phyloP scores from a whole-genome alignment of 2,329 filamentous ascomycete genomes.

The Sphaerostilbella broomeana region DNA sequence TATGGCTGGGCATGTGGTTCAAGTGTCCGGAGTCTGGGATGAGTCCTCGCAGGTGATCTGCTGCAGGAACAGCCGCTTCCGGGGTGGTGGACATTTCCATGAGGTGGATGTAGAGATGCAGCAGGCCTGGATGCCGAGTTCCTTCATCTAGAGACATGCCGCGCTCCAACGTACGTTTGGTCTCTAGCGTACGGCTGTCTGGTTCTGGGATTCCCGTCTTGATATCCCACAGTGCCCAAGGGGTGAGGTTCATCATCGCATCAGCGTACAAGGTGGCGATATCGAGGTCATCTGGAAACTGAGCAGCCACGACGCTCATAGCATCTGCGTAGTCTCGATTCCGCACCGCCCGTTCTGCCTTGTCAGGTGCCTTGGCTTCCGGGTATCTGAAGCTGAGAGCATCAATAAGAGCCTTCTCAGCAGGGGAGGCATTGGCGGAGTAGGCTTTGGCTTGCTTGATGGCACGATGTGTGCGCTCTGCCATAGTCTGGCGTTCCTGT shows the following conservation, averaged over 20 bases:
- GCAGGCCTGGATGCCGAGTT: constrained; percentile 57
- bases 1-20: constrained; percentile 70
- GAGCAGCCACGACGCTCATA: constrained; percentile 32
- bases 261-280: constrained; percentile 33
- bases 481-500: constrained; percentile 46
- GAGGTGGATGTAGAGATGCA: constrained; percentile 71
- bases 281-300: constrained; percentile 35
- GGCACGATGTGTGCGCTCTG: constrained; percentile 31
- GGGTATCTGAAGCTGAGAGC: constrained; percentile 60
- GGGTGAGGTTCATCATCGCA: constrained; percentile 42
- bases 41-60: constrained; percentile 56
- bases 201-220: constrained; percentile 27
- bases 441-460: constrained; percentile 22
- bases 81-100: constrained; percentile 69
- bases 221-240: constrained; percentile 40
- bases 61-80: constrained; percentile 54
- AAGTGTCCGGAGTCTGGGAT: constrained; percentile 66
- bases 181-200: constrained; percentile 28
- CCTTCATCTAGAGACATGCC: constrained; percentile 41
- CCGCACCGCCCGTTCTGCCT: constrained; percentile 40
- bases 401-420: constrained; percentile 55
- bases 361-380: constrained; percentile 33
- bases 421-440: constrained; percentile 20
- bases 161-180: constrained; percentile 29
- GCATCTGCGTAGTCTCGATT: constrained; percentile 30